A percentile compares a stretch with the other conserved stretches of the same genome.
Conservation (phyloP, 2,329 filamentous ascomycete genomes). For the Teratosphaeria pseudoeucalypti region DNA sequence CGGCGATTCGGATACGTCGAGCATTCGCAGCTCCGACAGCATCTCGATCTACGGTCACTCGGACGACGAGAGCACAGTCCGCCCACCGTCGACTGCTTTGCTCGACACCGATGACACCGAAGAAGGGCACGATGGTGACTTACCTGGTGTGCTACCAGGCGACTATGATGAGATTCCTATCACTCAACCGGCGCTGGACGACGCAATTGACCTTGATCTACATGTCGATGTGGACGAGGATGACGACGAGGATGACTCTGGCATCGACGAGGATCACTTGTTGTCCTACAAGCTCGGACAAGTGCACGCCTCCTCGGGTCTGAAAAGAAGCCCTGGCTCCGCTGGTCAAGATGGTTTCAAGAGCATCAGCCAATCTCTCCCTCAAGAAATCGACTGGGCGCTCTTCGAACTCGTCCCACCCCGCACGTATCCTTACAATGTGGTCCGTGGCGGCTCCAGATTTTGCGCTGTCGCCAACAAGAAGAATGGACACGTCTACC, state of each 20-base stretch:
- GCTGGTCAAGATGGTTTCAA: conserved; percentile 21
- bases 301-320: conserved; percentile 80
- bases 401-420: conserved; percentile 69
- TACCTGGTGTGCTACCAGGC: conserved; percentile 63
- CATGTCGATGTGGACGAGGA: conserved; percentile 73
- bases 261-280: conserved; percentile 72
- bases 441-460: conserved; percentile 47
- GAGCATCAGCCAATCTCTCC: conserved; percentile 53
- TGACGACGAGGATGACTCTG: conserved; percentile 54
- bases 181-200: conserved; percentile 81
- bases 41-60: conserved; percentile 48
- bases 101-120: conserved; percentile 9
- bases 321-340: conserved; percentile 47
- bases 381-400: conserved; percentile 91
- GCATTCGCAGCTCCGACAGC: conserved; percentile 36
- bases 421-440: conserved; percentile 61
- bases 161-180: conserved; percentile 70
- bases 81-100: conserved; percentile 19
- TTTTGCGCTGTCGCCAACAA: conserved; percentile 20
- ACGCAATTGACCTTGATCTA: conserved; percentile 57
- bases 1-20: conserved; percentile 21
- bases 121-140: conserved; percentile 47
- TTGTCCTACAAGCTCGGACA: conserved; percentile 71
- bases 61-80: conserved; percentile 36
- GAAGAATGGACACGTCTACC: conserved; percentile 28